Evolutionary conservation across 148 eudicot species (phyloP).

Genomic region (Agrostemma githago): DNA sequence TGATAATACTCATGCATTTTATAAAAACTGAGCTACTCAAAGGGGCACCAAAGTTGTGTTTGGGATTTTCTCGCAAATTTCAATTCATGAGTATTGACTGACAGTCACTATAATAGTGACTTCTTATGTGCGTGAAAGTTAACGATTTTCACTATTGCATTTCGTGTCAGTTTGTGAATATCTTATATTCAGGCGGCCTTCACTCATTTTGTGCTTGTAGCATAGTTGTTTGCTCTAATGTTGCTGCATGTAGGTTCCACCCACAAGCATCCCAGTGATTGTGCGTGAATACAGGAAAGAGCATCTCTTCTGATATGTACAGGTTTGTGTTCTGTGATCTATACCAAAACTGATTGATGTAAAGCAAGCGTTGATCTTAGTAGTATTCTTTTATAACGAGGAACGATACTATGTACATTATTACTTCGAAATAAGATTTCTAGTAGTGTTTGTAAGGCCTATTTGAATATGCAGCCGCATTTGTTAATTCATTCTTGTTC

Average conservation of each 20-base stretch:
- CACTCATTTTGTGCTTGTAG: neutral
- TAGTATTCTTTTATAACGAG: neutral
- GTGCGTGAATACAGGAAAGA: conserved; percentile 78
- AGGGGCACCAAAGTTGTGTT: neutral
- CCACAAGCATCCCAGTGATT: conserved; percentile 88
- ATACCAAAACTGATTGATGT: conserved; percentile 22
- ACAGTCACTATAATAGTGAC: no score
- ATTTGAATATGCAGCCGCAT: neutral
- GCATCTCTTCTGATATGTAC: conserved; percentile 42
- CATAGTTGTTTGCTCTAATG: neutral
- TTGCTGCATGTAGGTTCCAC: conserved; percentile 58
- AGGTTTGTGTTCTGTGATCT: conserved; percentile 11
- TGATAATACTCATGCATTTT: neutral
- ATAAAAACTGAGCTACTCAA: no score
- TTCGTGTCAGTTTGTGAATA: neutral
- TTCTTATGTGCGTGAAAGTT: no score
- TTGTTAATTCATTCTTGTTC: neutral
- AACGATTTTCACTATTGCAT: neutral
- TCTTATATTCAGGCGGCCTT: neutral
- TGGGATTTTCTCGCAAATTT: neutral
- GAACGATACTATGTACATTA: neutral
- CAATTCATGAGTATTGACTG: neutral
- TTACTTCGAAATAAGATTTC: neutral
- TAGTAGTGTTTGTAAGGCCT: neutral
- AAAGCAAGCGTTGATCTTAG: conserved; percentile 12